Base-by-base conservation (phyloP, 169 alveolate genomes). In the Plasmodium blacklocki region DNA sequence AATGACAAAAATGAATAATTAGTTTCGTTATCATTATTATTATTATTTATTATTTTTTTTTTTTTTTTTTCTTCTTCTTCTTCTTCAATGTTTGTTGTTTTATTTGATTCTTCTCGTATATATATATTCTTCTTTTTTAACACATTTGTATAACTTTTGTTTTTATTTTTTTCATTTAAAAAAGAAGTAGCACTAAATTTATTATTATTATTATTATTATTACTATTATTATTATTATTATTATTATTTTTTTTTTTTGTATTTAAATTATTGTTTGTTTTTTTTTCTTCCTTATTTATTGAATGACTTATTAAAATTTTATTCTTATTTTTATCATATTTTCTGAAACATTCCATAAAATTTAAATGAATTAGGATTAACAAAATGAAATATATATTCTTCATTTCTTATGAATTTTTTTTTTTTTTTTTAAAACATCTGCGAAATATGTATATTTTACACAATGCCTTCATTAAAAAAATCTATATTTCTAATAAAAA, bases 1-100 rank as follows among this genome's bases (percentile, higher is more conserved):
- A 66, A 58, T 23, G 89, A 78, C 18, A 52, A 12, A 60, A 78
- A 78, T 9, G 89, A 78, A 52, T 78, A 78, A 3, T 29, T 7
- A 19, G 29, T 66, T 5, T 66, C 45, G 26, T 39, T 66, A 32
- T 32, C 43, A 63, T 67, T 12, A 0, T n/a, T 67, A 9, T 67
- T n/a, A n/a, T n/a, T n/a, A n/a, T n/a, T 66, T 43, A n/a, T 2
- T 11, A 43, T 64, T 11, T 26, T 45, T 18, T 15, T 59, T 62
- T 75, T 75, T 19, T 75, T 43, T 14, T 50, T 23, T 56, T 56
- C 21, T 26, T 14, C 59, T 19, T 74, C 39, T 14, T 50, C 50
- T 56, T 56, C 63, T 26, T 14, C 39, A 0, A n/a, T n/a, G 11
- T 18, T 12, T 74, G 5, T 63, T 9, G 29, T 26, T 19, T 63